Percentiles rank a stretch among this genome's conserved stretches.
Evolutionary conservation across 345 rosid genomes (phyloP).

Genomic region (Eucalyptus regnans): DNA sequence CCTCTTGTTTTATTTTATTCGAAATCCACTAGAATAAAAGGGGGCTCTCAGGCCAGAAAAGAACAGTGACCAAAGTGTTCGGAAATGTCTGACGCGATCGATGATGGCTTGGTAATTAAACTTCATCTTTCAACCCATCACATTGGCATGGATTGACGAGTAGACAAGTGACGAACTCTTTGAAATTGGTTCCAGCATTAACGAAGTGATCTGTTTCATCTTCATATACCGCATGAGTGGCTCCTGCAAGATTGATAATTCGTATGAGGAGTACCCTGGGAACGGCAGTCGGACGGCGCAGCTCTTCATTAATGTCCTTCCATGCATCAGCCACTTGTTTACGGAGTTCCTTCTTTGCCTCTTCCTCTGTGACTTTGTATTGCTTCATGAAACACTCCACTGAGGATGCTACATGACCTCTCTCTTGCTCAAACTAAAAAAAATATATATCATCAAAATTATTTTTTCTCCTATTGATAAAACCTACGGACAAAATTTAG

Average conservation of each 20-base stretch:
- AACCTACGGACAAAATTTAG: neutral
- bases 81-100: neutral
- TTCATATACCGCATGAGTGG: constrained; percentile 3
- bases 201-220: constrained; percentile 1
- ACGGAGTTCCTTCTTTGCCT: neutral
- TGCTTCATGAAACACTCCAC: neutral
- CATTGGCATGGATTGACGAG: neutral
- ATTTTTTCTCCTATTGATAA: neutral
- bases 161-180: neutral
- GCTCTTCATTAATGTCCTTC: constrained; percentile 9
- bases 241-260: constrained; percentile 1
- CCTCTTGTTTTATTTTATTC: too few relatives aligned
- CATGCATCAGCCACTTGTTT: neutral
- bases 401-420: neutral
- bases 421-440: neutral
- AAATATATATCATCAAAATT: neutral
- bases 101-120: neutral
- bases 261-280: constrained; percentile 1
- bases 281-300: neutral
- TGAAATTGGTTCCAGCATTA: neutral
- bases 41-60: too few relatives aligned
- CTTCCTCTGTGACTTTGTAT: neutral
- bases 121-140: neutral
- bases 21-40: too few relatives aligned
- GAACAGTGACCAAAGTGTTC: neutral